Base-by-base conservation (phyloP, 805 yeast genomes). In the Pichia eremophila region DNA sequence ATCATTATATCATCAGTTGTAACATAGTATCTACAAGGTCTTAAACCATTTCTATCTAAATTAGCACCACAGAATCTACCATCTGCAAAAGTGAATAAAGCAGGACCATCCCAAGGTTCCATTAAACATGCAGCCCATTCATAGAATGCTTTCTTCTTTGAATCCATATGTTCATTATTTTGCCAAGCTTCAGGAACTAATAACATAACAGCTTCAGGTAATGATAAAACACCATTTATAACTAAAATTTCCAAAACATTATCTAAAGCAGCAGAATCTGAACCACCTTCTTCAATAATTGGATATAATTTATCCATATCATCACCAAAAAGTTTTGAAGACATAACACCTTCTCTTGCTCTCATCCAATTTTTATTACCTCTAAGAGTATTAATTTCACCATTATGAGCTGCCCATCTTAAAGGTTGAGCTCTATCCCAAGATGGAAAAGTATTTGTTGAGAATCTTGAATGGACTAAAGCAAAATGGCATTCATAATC, bases 41-140 rank as follows among this genome's bases (percentile, higher is more conserved):
- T 84, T 62, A 91, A 77, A 54, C 99, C 99, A 64, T 93, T 91
- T 71, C 99, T 81, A 70, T 91, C 99, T 56, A 93, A 77, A 66
- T 90, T 90, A 44, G 99, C 99, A 73, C 99, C 99, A 70, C 96
- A 88, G 76, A 87, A 91, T 59, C 98, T 78, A 57, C 96, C 97
- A 67, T 91, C 98, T 36, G 97, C 91, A 67, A 91, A 93, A 31
- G 95, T 89, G 72, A 91, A 86, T 56, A 93, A 72, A 35, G 98
- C 98, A 18, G 99, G 99, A 55, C 99, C 99, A 70, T 91, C 99
- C 99, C 99, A 91, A 9, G 98, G 98, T 71, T 91, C 99, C 96
- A 93, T 93, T 55, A 91, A 71, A 70, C 97, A 89, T 12, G 98
- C 96, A 43, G 97, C 98, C 98, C 98, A 91, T 67, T 93, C 97